These are phyloP conservation scores for Neocatenulostroma microsporum DNA, from an alignment of 2,329 filamentous ascomycete species.

Conservation along the genomic window DNA sequence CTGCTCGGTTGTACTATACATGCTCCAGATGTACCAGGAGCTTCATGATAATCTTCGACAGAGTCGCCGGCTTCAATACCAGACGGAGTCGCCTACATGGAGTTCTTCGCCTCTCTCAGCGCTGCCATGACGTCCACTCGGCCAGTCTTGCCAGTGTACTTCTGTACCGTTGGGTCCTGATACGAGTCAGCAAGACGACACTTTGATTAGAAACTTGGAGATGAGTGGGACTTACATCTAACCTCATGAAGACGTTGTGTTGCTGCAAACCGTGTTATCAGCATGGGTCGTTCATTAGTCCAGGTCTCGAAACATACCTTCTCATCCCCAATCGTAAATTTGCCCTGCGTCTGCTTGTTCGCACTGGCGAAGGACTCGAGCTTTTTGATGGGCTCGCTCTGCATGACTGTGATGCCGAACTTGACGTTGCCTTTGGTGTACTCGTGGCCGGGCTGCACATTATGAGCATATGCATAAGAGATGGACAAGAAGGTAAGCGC, in stretches of 20 bases:
- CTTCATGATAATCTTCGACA: no score
- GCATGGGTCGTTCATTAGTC: neutral
- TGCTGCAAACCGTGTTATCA: slow-evolving; percentile 46
- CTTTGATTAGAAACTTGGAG: neutral
- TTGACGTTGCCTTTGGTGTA: slow-evolving; percentile 97
- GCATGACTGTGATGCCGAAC: slow-evolving; percentile 69
- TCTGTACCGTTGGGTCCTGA: slow-evolving; percentile 74
- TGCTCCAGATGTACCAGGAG: no score
- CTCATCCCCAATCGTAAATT: slow-evolving; percentile 94
- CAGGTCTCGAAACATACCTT: slow-evolving; percentile 56
- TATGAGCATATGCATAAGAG: neutral
- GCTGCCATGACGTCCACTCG: slow-evolving; percentile 78
- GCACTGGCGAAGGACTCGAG: slow-evolving; percentile 67
- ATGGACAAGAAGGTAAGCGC: slow-evolving; percentile 26
- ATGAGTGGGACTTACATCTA: slow-evolving; percentile 51
- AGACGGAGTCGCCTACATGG: no score
- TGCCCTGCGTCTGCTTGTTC: slow-evolving; percentile 84
- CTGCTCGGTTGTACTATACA: no score
- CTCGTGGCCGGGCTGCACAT: slow-evolving; percentile 76
- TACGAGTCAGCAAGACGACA: slow-evolving; percentile 1
- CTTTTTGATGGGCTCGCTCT: slow-evolving; percentile 67
- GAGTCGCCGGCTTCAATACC: no score
- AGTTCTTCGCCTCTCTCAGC: slow-evolving; percentile 84
- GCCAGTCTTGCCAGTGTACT: slow-evolving; percentile 71
- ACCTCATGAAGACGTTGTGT: slow-evolving; percentile 95